Evolutionary conservation across 352 stramenopile genomes (phyloP), one percentile per base, ranked within the genome.

Genomic region (Globisporangium cederbergense): DNA sequence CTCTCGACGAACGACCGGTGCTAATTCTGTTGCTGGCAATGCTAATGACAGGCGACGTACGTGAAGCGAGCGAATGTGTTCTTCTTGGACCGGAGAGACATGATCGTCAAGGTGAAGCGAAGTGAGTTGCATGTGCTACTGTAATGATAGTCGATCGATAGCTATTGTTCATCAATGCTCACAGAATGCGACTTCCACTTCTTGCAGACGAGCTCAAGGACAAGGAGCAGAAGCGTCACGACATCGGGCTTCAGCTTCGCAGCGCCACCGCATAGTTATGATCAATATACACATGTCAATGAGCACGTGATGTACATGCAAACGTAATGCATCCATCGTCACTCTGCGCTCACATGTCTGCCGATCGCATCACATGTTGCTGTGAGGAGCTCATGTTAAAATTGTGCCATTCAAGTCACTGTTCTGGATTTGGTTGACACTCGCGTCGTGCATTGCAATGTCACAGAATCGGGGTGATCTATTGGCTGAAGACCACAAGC

Each of bases 1-100:
- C 14, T 28, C 10, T 7, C 28, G 4, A 10, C 30, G 7, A 9
- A 7, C 34, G 55, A 6, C 2, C 20, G 4, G 53, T 42, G 10
- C 28, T 60, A 20, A 0, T 25, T 18, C 49, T 51, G 42, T n/a
- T 71, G 49, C 13, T 36, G 36, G 8, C 25, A 2, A 11, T 49
- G 18, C n/a, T 20, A 8, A 49, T 49, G 2, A 20, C 49, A 95
- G 86, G 46, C 71, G 22, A 91, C 86, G 4, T 95, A 84, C 58
- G 73, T 84, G 13, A 88, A 90, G 73, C 74, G 74, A 28, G 77
- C 79, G 32, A 90, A 86, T 22, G 76, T 92, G 43, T 90, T 90
- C 55, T 95, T 95, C 50, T 59, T 95, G 14, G 79, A 91, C 25
- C 76, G 75, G 32, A 66, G 77, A 58, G 81, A 95, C 62, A 62